Percentiles rank a stretch among this genome's conserved stretches.
phyloP scores from a whole-genome alignment of 495 filamentous ascomycete genomes.

The Stereocaulon alpinum region DNA sequence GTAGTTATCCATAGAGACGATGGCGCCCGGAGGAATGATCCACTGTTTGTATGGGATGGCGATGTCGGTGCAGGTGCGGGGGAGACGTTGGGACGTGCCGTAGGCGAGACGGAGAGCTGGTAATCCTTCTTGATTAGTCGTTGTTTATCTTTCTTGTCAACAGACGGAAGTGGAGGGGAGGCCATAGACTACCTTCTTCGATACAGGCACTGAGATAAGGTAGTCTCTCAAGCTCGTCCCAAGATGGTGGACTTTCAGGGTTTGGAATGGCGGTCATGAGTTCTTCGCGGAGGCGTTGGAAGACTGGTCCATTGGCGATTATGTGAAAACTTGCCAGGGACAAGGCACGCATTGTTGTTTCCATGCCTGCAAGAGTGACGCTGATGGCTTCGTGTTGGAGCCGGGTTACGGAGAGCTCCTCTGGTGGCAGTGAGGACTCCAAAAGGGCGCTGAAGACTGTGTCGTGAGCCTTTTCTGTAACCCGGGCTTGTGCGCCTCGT shows the following conservation, averaged over 20 bases:
- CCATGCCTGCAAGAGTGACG: slow-evolving; percentile 23
- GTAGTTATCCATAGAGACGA: slow-evolving; percentile 25
- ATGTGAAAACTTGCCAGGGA: slow-evolving; percentile 17
- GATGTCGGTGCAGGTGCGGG: slow-evolving; percentile 20
- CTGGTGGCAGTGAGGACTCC: slow-evolving; percentile 21
- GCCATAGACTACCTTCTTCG: slow-evolving; percentile 25
- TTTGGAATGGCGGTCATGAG: slow-evolving; percentile 22
- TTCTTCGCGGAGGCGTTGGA: slow-evolving; percentile 13
- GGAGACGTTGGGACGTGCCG: slow-evolving; percentile 22
- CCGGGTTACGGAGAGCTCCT: slow-evolving; percentile 20
- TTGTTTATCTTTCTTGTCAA: not conserved
- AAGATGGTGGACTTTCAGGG: slow-evolving; percentile 21
- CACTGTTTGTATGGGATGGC: slow-evolving; percentile 22
- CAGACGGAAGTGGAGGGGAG: not conserved
- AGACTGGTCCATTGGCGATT: slow-evolving; percentile 11
- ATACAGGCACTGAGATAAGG: slow-evolving; percentile 35
- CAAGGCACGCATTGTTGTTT: slow-evolving; percentile 15
- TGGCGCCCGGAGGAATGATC: slow-evolving; percentile 28
- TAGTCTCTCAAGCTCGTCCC: slow-evolving; percentile 24
- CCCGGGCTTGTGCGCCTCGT: not conserved
- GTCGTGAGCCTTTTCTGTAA: not conserved
- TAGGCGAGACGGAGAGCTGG: slow-evolving; percentile 30
- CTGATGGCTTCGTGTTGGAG: slow-evolving; percentile 29
- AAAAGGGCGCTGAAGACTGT: slow-evolving; percentile 28
- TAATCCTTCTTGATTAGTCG: no score